phyloP scores from a whole-genome alignment of 208 protist species.

The Spironucleus salmonicida region DNA sequence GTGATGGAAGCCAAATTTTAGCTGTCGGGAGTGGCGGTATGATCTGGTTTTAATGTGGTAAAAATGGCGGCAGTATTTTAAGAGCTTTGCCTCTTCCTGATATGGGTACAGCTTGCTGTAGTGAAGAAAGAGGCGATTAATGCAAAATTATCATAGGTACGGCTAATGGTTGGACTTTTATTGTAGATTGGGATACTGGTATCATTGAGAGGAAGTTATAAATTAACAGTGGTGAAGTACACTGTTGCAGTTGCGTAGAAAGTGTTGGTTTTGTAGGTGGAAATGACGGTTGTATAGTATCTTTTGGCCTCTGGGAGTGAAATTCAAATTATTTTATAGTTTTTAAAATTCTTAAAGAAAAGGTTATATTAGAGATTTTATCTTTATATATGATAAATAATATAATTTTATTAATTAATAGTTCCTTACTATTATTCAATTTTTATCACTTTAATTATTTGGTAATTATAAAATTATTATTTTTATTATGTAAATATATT shows the following conservation, averaged over 20 bases:
- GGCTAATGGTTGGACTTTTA: not conserved
- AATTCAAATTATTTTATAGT: no score
- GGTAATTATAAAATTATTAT: no score
- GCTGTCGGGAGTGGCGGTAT: not conserved
- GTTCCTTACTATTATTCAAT: no score
- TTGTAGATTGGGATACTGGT: slow-evolving; percentile 10
- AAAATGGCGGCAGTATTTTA: not conserved
- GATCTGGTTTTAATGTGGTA: slow-evolving; percentile 2
- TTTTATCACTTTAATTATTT: no score
- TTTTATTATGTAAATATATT: no score
- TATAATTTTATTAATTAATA: no score
- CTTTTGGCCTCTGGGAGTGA: slow-evolving; percentile 18
- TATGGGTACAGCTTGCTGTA: not conserved
- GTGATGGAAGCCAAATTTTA: not conserved
- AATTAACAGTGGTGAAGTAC: not conserved
- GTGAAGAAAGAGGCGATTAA: not conserved
- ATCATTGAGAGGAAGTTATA: not conserved
- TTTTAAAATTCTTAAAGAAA: no score
- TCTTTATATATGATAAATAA: no score
- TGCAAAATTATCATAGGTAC: not conserved
- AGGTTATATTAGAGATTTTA: no score
- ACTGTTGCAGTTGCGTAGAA: not conserved
- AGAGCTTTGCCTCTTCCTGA: not conserved
- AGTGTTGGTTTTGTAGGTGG: not conserved
- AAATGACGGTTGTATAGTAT: slow-evolving; percentile 7